These are phyloP conservation scores for Heliamphora exappendiculata DNA, from an alignment of 148 eudicot species.

Conservation along the genomic window DNA sequence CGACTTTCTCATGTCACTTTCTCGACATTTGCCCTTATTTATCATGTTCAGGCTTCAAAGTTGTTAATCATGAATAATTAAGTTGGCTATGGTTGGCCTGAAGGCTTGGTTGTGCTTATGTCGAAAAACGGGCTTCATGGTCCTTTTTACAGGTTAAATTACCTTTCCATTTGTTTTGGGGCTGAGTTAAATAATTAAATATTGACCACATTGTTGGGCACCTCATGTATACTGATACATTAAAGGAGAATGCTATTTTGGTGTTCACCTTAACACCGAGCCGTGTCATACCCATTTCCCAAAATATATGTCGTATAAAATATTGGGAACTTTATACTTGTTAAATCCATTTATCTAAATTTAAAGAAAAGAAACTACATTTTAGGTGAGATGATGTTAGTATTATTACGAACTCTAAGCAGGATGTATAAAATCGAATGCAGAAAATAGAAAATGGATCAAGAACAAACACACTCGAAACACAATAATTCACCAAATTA, in stretches of 20 bases:
- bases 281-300: not conserved
- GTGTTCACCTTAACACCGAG: not conserved
- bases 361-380: not conserved
- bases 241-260: not conserved
- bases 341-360: not conserved
- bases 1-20: not conserved
- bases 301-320: not conserved
- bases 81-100: not conserved
- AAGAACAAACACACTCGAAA: too few relatives aligned
- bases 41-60: not conserved
- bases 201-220: not conserved
- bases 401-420: too few relatives aligned
- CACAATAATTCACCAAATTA: too few relatives aligned
- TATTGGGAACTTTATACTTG: not conserved
- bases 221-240: not conserved
- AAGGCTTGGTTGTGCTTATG: not conserved
- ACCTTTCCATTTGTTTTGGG: too few relatives aligned
- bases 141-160: not conserved
- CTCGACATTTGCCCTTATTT: not conserved
- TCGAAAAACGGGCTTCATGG: not conserved
- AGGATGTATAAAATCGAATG: too few relatives aligned
- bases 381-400: not conserved
- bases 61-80: not conserved
- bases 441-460: too few relatives aligned
- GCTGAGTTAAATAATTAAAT: not conserved